Percentiles rank a stretch among this genome's conserved stretches.
Conservation (phyloP, 345 rosid genomes). For the Populus alba region DNA sequence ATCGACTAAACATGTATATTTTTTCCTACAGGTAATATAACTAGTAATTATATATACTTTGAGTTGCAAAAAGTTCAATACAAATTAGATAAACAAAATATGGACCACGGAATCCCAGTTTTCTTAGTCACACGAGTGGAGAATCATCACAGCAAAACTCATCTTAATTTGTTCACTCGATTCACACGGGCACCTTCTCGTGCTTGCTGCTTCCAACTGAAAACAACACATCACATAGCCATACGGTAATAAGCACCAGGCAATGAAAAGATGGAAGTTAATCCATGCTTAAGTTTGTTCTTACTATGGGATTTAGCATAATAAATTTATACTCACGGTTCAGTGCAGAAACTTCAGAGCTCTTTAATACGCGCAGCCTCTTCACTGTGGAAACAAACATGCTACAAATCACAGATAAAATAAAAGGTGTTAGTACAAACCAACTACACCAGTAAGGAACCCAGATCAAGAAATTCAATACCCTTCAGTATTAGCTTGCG, state of each 20-base stretch:
- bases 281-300: not conserved
- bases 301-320: not conserved
- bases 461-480: not conserved
- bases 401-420: conserved; percentile 38
- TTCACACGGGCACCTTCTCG: conserved; percentile 20
- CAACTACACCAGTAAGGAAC: not conserved
- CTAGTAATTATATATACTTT: conserved; percentile 1
- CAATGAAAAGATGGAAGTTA: not conserved
- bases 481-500: not conserved
- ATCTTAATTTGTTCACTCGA: not conserved
- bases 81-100: conserved; percentile 16
- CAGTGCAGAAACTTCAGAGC: conserved; percentile 57
- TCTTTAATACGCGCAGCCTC: conserved; percentile 88
- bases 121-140: conserved; percentile 20
- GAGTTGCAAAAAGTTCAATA: conserved; percentile 23
- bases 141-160: conserved; percentile 23
- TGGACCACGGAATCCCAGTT: conserved; percentile 13
- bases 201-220: conserved; percentile 48
- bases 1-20: no score
- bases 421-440: not conserved
- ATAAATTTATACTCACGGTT: conserved; percentile 32
- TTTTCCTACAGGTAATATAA: no score
- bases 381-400: conserved; percentile 89
- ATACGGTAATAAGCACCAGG: not conserved
- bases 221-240: not conserved